These are phyloP conservation scores for Entonaema liquescens DNA, from an alignment of 495 filamentous ascomycete genomes.

Conservation along the genomic window DNA sequence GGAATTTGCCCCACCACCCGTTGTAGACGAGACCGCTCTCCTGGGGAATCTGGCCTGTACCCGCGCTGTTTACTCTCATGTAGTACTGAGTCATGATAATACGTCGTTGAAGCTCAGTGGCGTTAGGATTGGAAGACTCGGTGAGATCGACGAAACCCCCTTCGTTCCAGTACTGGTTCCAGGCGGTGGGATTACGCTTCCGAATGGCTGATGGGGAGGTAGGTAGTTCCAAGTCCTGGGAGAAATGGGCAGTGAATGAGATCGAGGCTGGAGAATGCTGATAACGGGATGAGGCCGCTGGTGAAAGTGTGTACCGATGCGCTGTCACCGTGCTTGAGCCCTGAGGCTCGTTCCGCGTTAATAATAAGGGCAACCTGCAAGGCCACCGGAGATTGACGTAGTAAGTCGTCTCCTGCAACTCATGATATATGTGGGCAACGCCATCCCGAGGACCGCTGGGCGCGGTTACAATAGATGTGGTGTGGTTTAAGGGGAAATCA, in stretches of 20 bases:
- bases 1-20: conserved; percentile 52
- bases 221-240: conserved; percentile 20
- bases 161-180: conserved; percentile 54
- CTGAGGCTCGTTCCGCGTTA: conserved; percentile 22
- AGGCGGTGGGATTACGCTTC: conserved; percentile 32
- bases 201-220: conserved; percentile 27
- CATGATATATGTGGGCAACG: conserved; percentile 47
- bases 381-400: conserved; percentile 50
- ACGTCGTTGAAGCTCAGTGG: conserved; percentile 57
- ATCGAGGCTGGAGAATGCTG: conserved; percentile 9
- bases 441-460: conserved; percentile 16
- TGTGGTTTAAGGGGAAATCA: conserved; percentile 44
- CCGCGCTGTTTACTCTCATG: conserved; percentile 56
- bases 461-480: conserved; percentile 23
- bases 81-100: conserved; percentile 61
- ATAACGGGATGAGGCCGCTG: neutral
- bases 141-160: conserved; percentile 60
- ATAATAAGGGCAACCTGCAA: conserved; percentile 32
- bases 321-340: conserved; percentile 19
- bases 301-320: conserved; percentile 36
- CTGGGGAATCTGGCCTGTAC: conserved; percentile 44
- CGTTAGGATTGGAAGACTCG: conserved; percentile 45
- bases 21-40: conserved; percentile 56
- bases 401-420: conserved; percentile 50
- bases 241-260: conserved; percentile 35